A percentile compares a stretch with the other conserved stretches of the same genome.
Evolutionary conservation across 1,284 basidiomycete species (phyloP).

Genomic region (Cerrena zonata): DNA sequence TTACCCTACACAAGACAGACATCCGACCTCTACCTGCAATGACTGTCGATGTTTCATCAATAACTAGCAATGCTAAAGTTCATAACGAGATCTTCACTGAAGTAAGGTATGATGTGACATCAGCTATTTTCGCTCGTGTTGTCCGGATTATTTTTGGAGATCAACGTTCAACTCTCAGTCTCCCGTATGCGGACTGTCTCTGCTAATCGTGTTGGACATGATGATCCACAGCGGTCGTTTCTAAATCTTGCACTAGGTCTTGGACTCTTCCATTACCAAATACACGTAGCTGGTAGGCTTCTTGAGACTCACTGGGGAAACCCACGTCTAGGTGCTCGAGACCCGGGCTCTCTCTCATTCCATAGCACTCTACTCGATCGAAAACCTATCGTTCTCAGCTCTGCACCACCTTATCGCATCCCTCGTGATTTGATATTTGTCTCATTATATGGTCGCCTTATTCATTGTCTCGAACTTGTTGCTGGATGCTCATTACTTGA

Average conservation of each 20-base stretch:
- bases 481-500: not conserved
- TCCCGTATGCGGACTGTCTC: slow-evolving; percentile 27
- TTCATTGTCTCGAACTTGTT: slow-evolving; percentile 3
- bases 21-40: slow-evolving; percentile 31
- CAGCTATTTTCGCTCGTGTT: slow-evolving; percentile 9
- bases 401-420: not conserved
- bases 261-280: slow-evolving; percentile 36
- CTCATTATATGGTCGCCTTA: slow-evolving; percentile 3
- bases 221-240: slow-evolving; percentile 24
- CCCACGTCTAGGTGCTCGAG: slow-evolving; percentile 14
- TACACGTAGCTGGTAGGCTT: slow-evolving; percentile 28
- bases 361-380: slow-evolving; percentile 28
- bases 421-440: slow-evolving; percentile 4
- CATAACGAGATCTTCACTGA: slow-evolving; percentile 26
- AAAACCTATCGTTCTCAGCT: slow-evolving; percentile 24
- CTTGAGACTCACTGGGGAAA: slow-evolving; percentile 19
- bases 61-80: slow-evolving; percentile 32
- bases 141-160: slow-evolving; percentile 29
- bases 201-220: slow-evolving; percentile 31
- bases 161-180: too few species aligned
- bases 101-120: slow-evolving; percentile 16
- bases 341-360: slow-evolving; percentile 30
- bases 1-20: slow-evolving; percentile 27
- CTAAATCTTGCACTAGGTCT: slow-evolving; percentile 26
- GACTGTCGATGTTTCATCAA: slow-evolving; percentile 34